Base-by-base conservation (phyloP, 306 rosid species). In the Trifolium fragiferum region DNA sequence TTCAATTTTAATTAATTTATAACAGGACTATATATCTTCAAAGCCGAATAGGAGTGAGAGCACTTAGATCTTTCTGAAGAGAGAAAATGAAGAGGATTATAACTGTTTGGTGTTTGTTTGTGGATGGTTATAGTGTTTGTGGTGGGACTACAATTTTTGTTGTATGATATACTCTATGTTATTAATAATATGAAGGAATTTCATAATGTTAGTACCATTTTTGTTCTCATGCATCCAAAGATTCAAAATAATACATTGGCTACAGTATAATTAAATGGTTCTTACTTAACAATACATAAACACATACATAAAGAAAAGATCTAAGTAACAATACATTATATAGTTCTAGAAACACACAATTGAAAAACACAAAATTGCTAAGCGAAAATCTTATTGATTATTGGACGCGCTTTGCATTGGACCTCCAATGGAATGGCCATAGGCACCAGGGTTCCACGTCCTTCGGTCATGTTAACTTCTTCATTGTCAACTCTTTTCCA, bases 341-440 rank as follows among this genome's bases (percentile, higher is more conserved):
- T n/a, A n/a, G n/a, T n/a, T n/a, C n/a, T n/a, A n/a, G n/a, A n/a
- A n/a, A n/a, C n/a, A n/a, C n/a, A n/a, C n/a, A n/a, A n/a, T n/a
- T 46, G 18, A 15, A 19, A 14, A 47, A 16, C 16, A 51, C 57
- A 50, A 6, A 8, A 8, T 7, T 58, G 1, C 13, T 58, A 58
- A 59, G 37, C 6, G 8, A 77, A 54, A 65, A 65, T 32, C 15
- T 79, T 70, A 13, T 0, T 66, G 15, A 82, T 70, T 68, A 84
- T 61, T 1, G 86, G 71, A 5, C 90, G 87, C 3, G 82, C 33
- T 57, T 78, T 89, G 47, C 88, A 88, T 75, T 69, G 69, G 25
- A 87, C 90, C 35, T 88, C 88, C 75, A 87, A 46, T 7, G 91
- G 86, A 46, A 80, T 73, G 6, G 57, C 72, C 65, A 81, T 89